These are phyloP conservation scores for Eremochloa ophiuroides DNA, from an alignment of 176 grass and related monocot species.

Conservation along the genomic window DNA sequence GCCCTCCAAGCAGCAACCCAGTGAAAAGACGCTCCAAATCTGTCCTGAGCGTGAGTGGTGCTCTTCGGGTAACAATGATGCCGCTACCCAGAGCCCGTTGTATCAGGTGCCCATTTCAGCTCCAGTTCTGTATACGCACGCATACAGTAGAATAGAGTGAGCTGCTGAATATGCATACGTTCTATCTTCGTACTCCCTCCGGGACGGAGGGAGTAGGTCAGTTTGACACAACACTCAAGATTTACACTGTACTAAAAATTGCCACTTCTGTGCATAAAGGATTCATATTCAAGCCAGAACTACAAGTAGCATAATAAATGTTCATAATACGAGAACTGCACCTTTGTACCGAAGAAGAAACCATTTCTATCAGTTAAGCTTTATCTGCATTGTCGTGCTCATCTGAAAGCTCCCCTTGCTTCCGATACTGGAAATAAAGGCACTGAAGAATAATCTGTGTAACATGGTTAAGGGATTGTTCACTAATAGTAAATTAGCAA, in stretches of 20 bases:
- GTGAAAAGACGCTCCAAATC: neutral
- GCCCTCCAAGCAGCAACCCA: neutral
- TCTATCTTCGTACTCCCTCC: neutral
- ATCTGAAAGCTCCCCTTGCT: neutral
- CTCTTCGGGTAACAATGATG: neutral
- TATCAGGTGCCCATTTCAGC: neutral
- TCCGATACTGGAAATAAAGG: constrained; percentile 50
- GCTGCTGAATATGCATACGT: neutral
- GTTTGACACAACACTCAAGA: neutral
- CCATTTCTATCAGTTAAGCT: neutral
- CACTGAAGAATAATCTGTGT: constrained; percentile 56
- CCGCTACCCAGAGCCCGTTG: neutral
- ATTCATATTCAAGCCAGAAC: neutral
- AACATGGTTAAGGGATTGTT: constrained; percentile 35
- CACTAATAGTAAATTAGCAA: neutral
- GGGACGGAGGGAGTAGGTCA: too few species aligned
- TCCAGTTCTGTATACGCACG: constrained; percentile 22
- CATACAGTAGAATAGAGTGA: neutral
- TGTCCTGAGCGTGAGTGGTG: neutral
- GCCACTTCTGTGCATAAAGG: neutral
- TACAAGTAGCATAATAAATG: neutral
- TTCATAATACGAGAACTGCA: neutral
- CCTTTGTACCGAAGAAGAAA: constrained; percentile 16
- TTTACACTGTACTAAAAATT: neutral
- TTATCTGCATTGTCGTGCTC: constrained; percentile 27